These are phyloP conservation scores for Yamadazyma paraphyllophila DNA, from an alignment of 805 yeast species.

Conservation along the genomic window DNA sequence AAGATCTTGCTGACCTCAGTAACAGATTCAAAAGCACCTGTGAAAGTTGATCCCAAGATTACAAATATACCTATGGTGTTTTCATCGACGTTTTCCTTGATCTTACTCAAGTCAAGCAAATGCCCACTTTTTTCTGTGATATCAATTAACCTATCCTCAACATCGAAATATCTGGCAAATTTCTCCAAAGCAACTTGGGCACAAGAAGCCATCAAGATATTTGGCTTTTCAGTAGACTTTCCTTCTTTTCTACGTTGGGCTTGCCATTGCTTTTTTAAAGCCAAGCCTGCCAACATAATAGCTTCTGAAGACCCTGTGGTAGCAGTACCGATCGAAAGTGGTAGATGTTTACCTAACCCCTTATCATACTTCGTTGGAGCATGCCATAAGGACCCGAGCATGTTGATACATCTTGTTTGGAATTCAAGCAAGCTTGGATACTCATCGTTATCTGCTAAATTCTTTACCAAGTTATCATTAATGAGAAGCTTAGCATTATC, in stretches of 20 bases:
- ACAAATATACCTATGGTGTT: conserved; percentile 91
- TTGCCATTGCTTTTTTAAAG: conserved; percentile 91
- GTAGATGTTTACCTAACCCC: conserved; percentile 27
- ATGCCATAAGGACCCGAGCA: conserved; percentile 78
- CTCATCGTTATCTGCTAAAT: conserved; percentile 90
- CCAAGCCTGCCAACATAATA: conserved; percentile 88
- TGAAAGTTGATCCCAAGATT: conserved; percentile 87
- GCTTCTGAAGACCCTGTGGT: conserved; percentile 96
- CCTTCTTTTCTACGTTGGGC: conserved; percentile 58
- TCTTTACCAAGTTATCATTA: conserved; percentile 73
- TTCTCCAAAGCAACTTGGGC: conserved; percentile 94
- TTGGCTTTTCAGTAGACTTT: conserved; percentile 62
- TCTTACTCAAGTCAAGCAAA: conserved; percentile 57
- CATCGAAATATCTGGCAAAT: conserved; percentile 92
- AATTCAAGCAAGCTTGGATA: conserved; percentile 81
- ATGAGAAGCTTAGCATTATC: conserved; percentile 45
- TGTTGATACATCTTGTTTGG: conserved; percentile 80
- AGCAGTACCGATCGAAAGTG: conserved; percentile 72
- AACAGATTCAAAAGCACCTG: conserved; percentile 88
- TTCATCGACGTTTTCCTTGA: conserved; percentile 73
- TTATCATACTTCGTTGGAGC: conserved; percentile 45
- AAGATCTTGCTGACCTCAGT: conserved; percentile 57
- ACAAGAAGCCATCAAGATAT: conserved; percentile 87
- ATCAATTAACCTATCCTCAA: conserved; percentile 74
- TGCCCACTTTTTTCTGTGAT: conserved; percentile 61